Evolutionary conservation across 2,329 filamentous ascomycete species (phyloP), one percentile per base, ranked within the genome.

Genomic region (Cladophialophora yegresii): DNA sequence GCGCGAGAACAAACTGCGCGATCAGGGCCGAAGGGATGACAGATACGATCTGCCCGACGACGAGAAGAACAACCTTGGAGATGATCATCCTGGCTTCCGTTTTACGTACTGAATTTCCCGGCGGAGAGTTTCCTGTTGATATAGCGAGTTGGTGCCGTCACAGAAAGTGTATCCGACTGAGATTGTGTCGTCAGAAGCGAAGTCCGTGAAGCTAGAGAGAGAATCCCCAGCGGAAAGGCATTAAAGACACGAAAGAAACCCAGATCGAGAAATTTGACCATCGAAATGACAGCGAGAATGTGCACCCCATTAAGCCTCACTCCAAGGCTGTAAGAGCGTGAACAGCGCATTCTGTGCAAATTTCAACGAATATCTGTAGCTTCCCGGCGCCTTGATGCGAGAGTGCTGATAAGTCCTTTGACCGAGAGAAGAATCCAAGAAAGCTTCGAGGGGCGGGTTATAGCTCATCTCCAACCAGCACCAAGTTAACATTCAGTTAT

Each of bases 71-170:
- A 74, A 76, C 61, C 64, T 77, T 58, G 75, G 75, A 3, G 75
- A 77, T 66, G 69, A 74, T 47, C 67, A 75, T 63, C 77, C 74
- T 13, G 64, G 71, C 20, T 77, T 76, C 66, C 71, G 73, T 20
- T 77, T 76, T 62, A 73, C 67, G 45, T 71, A 75, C 57, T 75
- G 67, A 69, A 6, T n/a, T 20, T 16, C 36, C 7, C 5, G 22
- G 16, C 51, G 28, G 28, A 26, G n/a, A 51, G 12, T 28, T 53
- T 2, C 51, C 23, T 30, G 0, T 10, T 12, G 51, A 30, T n/a
- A 16, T 7, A 16, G 22, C 20, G 43, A 20, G 13, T 58, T 9
- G 26, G 55, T 20, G n/a, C 9, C 20, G 16, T 23, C 1, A 7
- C 43, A 16, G 40, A 26, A 1, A 26, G 20, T 26, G 20, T 28